Base-by-base conservation (phyloP, 805 yeast species). In the Myxozyma sirexii region DNA sequence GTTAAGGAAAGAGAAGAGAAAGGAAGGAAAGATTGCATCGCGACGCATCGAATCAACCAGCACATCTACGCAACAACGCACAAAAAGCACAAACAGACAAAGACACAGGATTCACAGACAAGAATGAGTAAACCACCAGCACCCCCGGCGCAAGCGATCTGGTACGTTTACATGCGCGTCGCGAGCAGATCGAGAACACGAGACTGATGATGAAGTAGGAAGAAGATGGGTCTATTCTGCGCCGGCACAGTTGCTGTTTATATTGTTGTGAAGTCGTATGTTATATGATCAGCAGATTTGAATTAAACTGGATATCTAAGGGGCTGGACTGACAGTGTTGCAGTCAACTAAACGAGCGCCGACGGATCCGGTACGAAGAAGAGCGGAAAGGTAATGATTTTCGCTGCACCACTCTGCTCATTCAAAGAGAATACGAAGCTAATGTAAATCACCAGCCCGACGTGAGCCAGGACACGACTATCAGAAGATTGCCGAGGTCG, bases 401-500 rank as follows among this genome's bases (percentile, higher is more conserved):
- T 15, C 6, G 15, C 19, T 29, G 12, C 21, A 26, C 1, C n/a
- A n/a, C n/a, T n/a, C n/a, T n/a, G n/a, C n/a, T n/a, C n/a, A n/a
- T 24, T 21, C 8, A 19, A 1, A 15, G 31, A 12, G 38, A 50
- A n/a, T 19, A 21, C 1, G 10, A 17, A 38, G 21, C 46, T 39
- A 27, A 50, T 15, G n/a, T 17, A 26, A 29, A 17, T n/a, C 33
- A 29, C 6, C n/a, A 59, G 63, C 44, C 17, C 37, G 35, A 5
- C 43, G 59, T 2, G 55, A 43, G 33, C 59, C 63, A 21, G 57
- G 57, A 7, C 64, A 60, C 26, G 51, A 31, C 8, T 61, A 51
- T 45, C 65, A 61, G 39, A 57, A 55, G 46, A 61, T 61, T 24
- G 61, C 65, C 15, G 65, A 61, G 43, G 62, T 58, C 8, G 65